A percentile compares a stretch with the other conserved stretches of the same genome.
Conservation (phyloP, 2,329 filamentous ascomycete species). For the Diatrype stigma region DNA sequence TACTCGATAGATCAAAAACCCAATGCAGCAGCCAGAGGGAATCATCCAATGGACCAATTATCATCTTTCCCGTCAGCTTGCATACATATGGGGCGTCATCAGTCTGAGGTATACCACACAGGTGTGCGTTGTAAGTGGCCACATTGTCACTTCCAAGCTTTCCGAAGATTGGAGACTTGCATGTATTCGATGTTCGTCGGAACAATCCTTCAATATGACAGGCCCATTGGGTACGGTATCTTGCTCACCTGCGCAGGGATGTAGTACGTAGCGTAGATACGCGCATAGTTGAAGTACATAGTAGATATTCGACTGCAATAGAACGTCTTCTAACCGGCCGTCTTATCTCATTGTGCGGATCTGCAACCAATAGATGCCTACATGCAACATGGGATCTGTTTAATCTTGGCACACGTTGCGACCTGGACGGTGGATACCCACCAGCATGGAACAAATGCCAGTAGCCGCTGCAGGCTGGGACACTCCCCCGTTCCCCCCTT, state of each 20-base stretch:
- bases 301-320: background rate
- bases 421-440: background rate
- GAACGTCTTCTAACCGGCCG: background rate
- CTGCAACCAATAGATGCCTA: background rate
- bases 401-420: background rate
- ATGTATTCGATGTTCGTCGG: too few relatives aligned
- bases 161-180: too few relatives aligned
- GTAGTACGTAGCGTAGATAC: background rate
- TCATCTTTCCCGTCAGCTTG: background rate
- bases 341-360: background rate
- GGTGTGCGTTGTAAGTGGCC: background rate
- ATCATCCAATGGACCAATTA: background rate
- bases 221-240: background rate
- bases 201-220: too few relatives aligned
- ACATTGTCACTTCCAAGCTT: background rate
- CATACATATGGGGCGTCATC: background rate
- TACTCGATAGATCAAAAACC: background rate
- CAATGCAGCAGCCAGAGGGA: background rate
- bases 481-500: too few relatives aligned
- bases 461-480: background rate
- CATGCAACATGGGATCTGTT: background rate
- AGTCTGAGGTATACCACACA: background rate
- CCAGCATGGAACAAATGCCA: background rate
- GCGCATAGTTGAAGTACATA: background rate
- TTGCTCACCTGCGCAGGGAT: background rate